These are phyloP conservation scores for Halophytophthora polymorphica DNA, from an alignment of 352 stramenopile genomes.

Conservation along the genomic window DNA sequence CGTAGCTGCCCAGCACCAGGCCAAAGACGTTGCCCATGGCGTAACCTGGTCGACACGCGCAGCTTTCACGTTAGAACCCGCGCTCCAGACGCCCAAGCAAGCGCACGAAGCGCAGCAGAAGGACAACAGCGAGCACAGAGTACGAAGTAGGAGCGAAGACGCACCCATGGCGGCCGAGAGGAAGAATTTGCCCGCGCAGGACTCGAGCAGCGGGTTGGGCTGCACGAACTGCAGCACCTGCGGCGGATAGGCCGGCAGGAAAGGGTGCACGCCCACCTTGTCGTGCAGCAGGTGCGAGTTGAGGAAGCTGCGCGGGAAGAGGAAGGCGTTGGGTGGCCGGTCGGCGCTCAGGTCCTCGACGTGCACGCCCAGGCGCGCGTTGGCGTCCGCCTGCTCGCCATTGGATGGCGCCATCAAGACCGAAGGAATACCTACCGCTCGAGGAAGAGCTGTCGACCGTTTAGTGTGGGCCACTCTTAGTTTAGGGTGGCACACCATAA, in stretches of 20 bases:
- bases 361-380: constrained; percentile 53
- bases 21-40: constrained; percentile 80
- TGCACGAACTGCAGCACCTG: constrained; percentile 59
- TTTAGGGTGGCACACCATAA: too few relatives aligned
- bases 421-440: too few relatives aligned
- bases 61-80: constrained; percentile 1
- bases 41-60: constrained; percentile 41
- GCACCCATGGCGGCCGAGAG: constrained; percentile 73
- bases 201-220: too few relatives aligned
- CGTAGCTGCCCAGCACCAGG: constrained; percentile 78
- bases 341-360: constrained; percentile 54
- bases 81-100: too few relatives aligned
- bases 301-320: constrained; percentile 72
- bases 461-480: too few relatives aligned
- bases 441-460: too few relatives aligned
- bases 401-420: constrained; percentile 12
- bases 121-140: too few relatives aligned
- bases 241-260: constrained; percentile 70
- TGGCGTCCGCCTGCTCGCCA: constrained; percentile 39
- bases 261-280: constrained; percentile 59
- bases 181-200: constrained; percentile 79
- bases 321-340: constrained; percentile 69
- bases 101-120: too few relatives aligned
- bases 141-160: constrained; percentile 8
- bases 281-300: constrained; percentile 41